Conservation (phyloP, 805 yeast species). For the Teunomyces lycoperdinae region DNA sequence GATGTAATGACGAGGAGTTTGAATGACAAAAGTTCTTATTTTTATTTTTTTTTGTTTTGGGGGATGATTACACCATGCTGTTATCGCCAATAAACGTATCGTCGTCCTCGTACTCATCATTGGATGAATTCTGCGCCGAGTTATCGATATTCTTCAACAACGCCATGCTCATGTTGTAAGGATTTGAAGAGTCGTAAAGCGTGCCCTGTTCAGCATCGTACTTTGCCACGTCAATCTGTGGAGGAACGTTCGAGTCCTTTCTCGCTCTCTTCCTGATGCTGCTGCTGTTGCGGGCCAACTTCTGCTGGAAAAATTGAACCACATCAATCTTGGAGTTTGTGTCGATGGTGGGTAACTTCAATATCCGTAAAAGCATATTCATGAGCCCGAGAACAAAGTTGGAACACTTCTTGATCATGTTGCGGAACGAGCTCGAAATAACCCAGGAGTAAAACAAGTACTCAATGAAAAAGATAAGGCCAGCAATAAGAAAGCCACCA, state of each 20-base stretch:
- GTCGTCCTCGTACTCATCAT: background rate
- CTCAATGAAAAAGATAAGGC: conserved; percentile 33
- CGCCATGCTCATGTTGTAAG: background rate
- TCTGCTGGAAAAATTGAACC: conserved; percentile 4
- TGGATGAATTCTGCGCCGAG: background rate
- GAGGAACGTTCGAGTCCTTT: conserved; percentile 55
- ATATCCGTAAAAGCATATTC: background rate
- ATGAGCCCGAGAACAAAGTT: background rate
- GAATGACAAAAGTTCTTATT: no score
- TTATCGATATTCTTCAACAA: background rate
- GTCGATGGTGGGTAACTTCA: background rate
- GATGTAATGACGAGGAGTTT: no score
- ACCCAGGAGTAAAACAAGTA: conserved; percentile 40
- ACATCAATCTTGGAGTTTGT: conserved; percentile 1
- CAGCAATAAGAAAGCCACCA: conserved; percentile 63
- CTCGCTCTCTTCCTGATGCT: conserved; percentile 39
- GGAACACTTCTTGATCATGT: conserved; percentile 12
- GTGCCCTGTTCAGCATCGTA: conserved; percentile 1
- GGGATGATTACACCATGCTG: background rate
- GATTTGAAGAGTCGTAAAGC: background rate
- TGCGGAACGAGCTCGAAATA: conserved; percentile 27
- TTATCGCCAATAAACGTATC: background rate
- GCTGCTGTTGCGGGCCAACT: conserved; percentile 7
- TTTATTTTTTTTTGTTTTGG: no score
- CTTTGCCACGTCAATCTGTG: conserved; percentile 26